Percentiles rank a stretch among this genome's conserved stretches.
Evolutionary conservation across 495 filamentous ascomycete species (phyloP).

Genomic region (Hypoxylon rickii): DNA sequence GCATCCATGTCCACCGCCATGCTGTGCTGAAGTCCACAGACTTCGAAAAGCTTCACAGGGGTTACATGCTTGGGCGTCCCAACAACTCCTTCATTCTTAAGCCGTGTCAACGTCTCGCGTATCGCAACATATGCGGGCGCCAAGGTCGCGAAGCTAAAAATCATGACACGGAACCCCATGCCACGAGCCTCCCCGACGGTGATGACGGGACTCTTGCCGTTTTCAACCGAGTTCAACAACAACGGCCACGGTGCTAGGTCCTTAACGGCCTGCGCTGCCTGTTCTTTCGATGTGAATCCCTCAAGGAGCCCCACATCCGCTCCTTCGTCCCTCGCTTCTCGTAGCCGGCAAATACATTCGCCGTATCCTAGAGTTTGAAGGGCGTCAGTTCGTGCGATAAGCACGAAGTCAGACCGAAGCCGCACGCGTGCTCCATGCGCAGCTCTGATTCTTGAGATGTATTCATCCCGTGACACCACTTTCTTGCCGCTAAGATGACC

Average conservation of each 20-base stretch:
- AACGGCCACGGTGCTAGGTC: conserved; percentile 63
- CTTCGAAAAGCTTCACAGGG: conserved; percentile 42
- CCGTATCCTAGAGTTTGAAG: conserved; percentile 64
- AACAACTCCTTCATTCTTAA: conserved; percentile 55
- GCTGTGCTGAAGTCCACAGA: conserved; percentile 62
- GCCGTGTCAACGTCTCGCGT: conserved; percentile 46
- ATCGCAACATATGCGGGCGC: conserved; percentile 60
- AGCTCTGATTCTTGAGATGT: conserved; percentile 59
- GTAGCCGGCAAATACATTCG: conserved; percentile 38
- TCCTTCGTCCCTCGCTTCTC: conserved; percentile 59
- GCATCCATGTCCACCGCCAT: conserved; percentile 61
- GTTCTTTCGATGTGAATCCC: conserved; percentile 61
- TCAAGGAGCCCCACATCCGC: conserved; percentile 70
- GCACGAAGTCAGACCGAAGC: conserved; percentile 59
- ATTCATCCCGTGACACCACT: conserved; percentile 60
- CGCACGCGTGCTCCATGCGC: conserved; percentile 46
- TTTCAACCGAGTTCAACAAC: conserved; percentile 67
- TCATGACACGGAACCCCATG: conserved; percentile 69
- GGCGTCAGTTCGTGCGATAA: conserved; percentile 69
- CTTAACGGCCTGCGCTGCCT: conserved; percentile 55
- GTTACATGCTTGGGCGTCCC: conserved; percentile 52
- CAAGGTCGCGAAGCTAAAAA: conserved; percentile 60
- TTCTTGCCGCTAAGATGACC: conserved; percentile 65
- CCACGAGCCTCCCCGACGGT: conserved; percentile 59
- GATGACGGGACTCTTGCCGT: conserved; percentile 62